These are phyloP conservation scores for Crithidia sp. DNA, from an alignment of 208 protist genomes.

Conservation along the genomic window DNA sequence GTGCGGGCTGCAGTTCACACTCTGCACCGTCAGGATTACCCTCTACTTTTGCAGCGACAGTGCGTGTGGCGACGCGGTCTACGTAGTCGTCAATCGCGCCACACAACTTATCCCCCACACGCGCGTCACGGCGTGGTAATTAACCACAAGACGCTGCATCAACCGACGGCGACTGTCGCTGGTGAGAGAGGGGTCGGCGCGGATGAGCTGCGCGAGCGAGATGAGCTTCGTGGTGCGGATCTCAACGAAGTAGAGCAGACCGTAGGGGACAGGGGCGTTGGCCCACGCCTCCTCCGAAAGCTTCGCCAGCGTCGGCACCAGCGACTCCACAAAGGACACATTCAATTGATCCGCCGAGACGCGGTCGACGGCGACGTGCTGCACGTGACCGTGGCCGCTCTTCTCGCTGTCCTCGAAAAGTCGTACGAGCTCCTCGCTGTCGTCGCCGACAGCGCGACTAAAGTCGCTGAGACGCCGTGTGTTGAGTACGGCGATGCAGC, in stretches of 20 bases:
- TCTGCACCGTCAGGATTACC: no score
- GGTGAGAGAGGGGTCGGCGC: background rate
- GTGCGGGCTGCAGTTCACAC: background rate
- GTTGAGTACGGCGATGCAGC: background rate
- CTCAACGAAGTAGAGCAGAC: background rate
- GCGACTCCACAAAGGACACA: background rate
- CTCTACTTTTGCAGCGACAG: no score
- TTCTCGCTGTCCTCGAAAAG: background rate
- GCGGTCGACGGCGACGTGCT: background rate
- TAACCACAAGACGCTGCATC: slow-evolving; percentile 2
- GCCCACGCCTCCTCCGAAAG: slow-evolving; percentile 14
- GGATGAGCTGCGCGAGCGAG: slow-evolving; percentile 9
- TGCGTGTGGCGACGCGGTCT: background rate
- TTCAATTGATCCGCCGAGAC: background rate
- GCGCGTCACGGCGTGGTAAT: slow-evolving; percentile 9
- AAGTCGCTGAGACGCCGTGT: background rate
- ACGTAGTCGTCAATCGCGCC: background rate
- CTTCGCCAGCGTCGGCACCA: slow-evolving; percentile 4
- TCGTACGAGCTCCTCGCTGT: background rate
- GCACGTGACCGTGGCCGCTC: background rate
- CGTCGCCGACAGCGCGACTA: background rate
- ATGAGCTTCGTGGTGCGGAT: slow-evolving; percentile 11
- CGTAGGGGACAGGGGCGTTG: background rate
- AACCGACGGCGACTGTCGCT: background rate
- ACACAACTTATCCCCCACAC: slow-evolving; percentile 5